Conservation (phyloP, 306 rosid species). For the Alnus glutinosa region DNA sequence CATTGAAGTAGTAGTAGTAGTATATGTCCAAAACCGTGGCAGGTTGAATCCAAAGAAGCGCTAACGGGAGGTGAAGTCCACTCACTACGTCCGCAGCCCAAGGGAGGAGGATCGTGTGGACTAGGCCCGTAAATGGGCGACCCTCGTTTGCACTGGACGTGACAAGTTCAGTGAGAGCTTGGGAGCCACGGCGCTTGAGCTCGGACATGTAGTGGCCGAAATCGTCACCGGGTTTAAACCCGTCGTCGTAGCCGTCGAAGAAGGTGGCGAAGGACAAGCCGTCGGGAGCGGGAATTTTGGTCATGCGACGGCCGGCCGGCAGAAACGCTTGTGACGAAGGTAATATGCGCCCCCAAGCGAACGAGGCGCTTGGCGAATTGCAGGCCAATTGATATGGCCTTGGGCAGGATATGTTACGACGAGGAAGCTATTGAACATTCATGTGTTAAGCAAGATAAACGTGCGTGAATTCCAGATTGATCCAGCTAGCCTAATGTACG, state of each 20-base stretch:
- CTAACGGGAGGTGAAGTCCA: slow-evolving; percentile 20
- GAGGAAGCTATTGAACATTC: too few relatives aligned
- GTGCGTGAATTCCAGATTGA: too few relatives aligned
- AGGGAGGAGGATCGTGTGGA: slow-evolving; percentile 25
- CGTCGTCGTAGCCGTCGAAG: slow-evolving; percentile 44
- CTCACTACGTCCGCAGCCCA: slow-evolving; percentile 38
- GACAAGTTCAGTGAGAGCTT: slow-evolving; percentile 19
- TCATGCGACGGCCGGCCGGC: slow-evolving; percentile 26
- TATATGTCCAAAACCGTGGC: slow-evolving; percentile 39
- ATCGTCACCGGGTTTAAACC: not conserved
- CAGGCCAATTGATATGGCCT: slow-evolving; percentile 51
- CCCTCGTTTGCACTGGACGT: slow-evolving; percentile 16
- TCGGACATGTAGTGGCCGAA: not conserved
- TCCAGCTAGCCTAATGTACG: too few relatives aligned
- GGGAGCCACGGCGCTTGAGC: slow-evolving; percentile 21
- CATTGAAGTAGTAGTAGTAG: slow-evolving; percentile 38
- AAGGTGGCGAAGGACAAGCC: slow-evolving; percentile 26
- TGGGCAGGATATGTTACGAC: slow-evolving; percentile 39
- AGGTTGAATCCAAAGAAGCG: slow-evolving; percentile 42
- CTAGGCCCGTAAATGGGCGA: slow-evolving; percentile 26
- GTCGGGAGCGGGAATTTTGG: slow-evolving; percentile 4
- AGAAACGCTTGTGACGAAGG: slow-evolving; percentile 31
- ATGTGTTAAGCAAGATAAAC: too few relatives aligned
- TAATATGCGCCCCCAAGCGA: slow-evolving; percentile 34
- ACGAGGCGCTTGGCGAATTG: slow-evolving; percentile 42